phyloP scores from a whole-genome alignment of 208 protist genomes.

The Trypanosoma vivax region DNA sequence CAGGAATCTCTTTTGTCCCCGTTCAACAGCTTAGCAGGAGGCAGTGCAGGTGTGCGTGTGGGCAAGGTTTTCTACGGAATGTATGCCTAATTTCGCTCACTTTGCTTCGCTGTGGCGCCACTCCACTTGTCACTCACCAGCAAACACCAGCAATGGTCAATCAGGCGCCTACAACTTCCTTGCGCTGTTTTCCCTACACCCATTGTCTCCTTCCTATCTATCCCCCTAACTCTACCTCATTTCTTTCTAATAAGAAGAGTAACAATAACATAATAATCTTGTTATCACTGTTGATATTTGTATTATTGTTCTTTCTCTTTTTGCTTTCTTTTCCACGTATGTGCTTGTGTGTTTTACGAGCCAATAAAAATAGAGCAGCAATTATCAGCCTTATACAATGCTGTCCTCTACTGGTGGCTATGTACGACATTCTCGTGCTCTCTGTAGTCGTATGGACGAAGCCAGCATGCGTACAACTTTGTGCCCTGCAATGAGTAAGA shows the following conservation, averaged over 20 bases:
- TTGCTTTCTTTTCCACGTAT: not conserved
- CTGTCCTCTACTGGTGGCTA: slow-evolving; percentile 58
- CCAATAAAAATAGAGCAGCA: not conserved
- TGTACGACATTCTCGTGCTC: slow-evolving; percentile 21
- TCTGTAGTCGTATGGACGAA: slow-evolving; percentile 31
- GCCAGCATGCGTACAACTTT: slow-evolving; percentile 23
- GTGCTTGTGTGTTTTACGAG: not conserved
- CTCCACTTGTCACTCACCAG: too few species aligned
- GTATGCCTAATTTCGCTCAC: too few species aligned
- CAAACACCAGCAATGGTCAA: too few species aligned
- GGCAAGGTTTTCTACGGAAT: too few species aligned
- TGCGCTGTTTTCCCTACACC: not conserved
- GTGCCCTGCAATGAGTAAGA: slow-evolving; percentile 30
- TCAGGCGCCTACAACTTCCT: not conserved
- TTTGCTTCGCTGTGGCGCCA: too few species aligned
- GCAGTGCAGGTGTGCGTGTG: too few species aligned
- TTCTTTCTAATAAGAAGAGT: not conserved
- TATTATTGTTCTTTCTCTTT: not conserved
- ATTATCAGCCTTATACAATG: slow-evolving; percentile 24
- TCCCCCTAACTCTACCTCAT: not conserved
- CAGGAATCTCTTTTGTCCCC: too few species aligned
- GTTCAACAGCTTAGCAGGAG: too few species aligned
- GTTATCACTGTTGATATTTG: not conserved
- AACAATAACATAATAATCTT: not conserved
- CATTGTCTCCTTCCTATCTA: not conserved